Conservation (phyloP, 2,329 filamentous ascomycete genomes). For the Diaporthe humulicola region DNA sequence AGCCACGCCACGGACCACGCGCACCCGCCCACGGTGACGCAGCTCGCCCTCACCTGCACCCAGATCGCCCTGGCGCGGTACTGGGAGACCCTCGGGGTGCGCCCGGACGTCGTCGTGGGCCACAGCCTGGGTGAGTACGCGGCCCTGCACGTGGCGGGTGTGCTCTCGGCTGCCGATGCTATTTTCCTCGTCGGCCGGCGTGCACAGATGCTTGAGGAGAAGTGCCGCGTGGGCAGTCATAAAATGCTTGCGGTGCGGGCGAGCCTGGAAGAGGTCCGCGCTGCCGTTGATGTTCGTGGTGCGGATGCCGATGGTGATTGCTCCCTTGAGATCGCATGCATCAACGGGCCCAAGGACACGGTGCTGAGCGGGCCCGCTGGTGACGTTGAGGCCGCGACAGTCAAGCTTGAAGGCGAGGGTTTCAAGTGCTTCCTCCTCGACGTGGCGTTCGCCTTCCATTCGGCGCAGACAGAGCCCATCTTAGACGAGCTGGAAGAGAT, state of each 20-base stretch:
- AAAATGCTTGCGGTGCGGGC: conserved; percentile 52
- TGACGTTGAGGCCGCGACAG: conserved; percentile 55
- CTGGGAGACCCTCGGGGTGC: conserved; percentile 61
- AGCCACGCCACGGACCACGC: conserved; percentile 32
- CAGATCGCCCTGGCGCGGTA: conserved; percentile 58
- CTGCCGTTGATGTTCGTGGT: conserved; percentile 1
- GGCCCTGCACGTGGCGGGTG: conserved; percentile 74
- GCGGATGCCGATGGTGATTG: conserved; percentile 1
- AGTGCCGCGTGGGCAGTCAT: conserved; percentile 50
- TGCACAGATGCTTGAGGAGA: conserved; percentile 66
- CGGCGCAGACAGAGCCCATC: conserved; percentile 54
- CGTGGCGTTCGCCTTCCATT: conserved; percentile 54
- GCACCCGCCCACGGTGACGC: too few species aligned
- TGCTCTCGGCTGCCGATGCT: conserved; percentile 71
- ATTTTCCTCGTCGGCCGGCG: conserved; percentile 73
- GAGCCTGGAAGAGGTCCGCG: conserved; percentile 44
- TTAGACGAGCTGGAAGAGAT: conserved; percentile 61
- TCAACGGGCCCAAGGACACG: conserved; percentile 74
- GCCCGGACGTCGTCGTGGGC: conserved; percentile 58
- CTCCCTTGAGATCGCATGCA: conserved; percentile 64
- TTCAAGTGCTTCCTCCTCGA: conserved; percentile 52
- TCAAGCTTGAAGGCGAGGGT: conserved; percentile 29
- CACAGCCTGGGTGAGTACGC: conserved; percentile 78
- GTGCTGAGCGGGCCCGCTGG: conserved; percentile 69
- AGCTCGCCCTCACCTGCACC: conserved; percentile 46